These are phyloP conservation scores for Apocynum venetum DNA, from an alignment of 257 asterid species.

Conservation along the genomic window DNA sequence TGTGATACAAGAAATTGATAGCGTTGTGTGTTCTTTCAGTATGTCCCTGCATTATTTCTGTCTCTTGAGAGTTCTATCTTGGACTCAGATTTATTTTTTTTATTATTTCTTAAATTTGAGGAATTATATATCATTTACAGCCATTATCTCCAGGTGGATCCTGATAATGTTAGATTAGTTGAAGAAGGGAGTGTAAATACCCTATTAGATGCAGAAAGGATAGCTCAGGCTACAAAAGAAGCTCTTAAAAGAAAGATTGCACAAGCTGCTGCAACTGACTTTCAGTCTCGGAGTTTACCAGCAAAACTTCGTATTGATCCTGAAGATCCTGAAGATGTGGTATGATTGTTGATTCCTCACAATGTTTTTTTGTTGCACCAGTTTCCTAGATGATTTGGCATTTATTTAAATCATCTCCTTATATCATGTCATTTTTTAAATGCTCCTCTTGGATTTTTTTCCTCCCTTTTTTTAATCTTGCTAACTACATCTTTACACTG, in stretches of 20 bases:
- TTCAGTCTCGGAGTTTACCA: conserved; percentile 68
- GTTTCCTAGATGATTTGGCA: not conserved
- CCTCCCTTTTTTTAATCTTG: not conserved
- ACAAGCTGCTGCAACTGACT: conserved; percentile 71
- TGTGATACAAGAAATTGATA: not conserved
- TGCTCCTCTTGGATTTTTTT: not conserved
- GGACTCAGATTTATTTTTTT: not conserved
- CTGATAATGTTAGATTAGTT: conserved; percentile 70
- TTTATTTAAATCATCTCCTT: not conserved
- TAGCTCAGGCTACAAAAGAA: conserved; percentile 89
- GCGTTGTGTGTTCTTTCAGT: not conserved
- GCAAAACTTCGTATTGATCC: conserved; percentile 81
- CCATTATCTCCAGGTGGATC: conserved; percentile 74
- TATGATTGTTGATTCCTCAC: conserved; percentile 29
- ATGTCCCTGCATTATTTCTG: not conserved
- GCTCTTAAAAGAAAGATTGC: conserved; percentile 94
- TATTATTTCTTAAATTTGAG: conserved; percentile 1
- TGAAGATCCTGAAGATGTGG: conserved; percentile 98
- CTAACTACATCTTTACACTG: not conserved
- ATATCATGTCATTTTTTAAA: not conserved
- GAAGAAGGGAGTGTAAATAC: conserved; percentile 61
- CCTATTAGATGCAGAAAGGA: conserved; percentile 82
- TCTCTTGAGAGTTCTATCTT: not conserved
- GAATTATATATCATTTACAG: conserved; percentile 7
- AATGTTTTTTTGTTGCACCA: not conserved